Evolutionary conservation across 306 rosid species (phyloP), one percentile per base, ranked within the genome.

Genomic region (Trifolium fragiferum): DNA sequence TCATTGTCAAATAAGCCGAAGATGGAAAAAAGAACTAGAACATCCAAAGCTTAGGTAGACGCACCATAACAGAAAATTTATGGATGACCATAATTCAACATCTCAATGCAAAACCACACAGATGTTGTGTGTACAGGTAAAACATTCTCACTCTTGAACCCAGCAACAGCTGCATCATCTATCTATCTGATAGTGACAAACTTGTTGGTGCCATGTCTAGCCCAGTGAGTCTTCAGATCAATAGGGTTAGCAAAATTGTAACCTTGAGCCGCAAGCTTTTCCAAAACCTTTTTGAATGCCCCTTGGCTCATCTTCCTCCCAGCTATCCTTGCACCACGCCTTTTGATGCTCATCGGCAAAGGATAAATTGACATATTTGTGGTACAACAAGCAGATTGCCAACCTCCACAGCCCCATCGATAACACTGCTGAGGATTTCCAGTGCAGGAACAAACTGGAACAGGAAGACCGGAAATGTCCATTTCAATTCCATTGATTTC

Each of bases 361-460:
- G 98, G 98, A 86, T 91, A 89, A 73, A 83, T 81, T 0, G 98
- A 93, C 74, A 93, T 86, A 77, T 81, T 87, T 50, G 97, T 93
- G 27, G 98, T 93, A 65, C 98, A 93, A 83, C 98, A 93, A 37
- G 98, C 97, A 15, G 98, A 93, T 69, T 93, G 98, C 98, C 98
- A 93, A 6, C 98, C 97, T 10, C 97, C 98, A 40, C 89, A 88
- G 55, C 98, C 98, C 98, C 98, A 93, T 6, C 98, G 86, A 64
- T 93, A 93, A 73, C 98, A 89, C 76, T 91, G 98, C 74, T 91
- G 97, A 38, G 96, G 89, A 30, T 79, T 10, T 66, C 98, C 97
- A 41, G 98, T 93, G 70, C 98, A 93, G 0, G 98, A 89, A 75
- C 98, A 93, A 33, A 91, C 87, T 9, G 98, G 98, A 82, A 87